A percentile compares a stretch with the other conserved stretches of the same genome.
Conservation (phyloP, 257 asterid species). For the Plantago major region DNA sequence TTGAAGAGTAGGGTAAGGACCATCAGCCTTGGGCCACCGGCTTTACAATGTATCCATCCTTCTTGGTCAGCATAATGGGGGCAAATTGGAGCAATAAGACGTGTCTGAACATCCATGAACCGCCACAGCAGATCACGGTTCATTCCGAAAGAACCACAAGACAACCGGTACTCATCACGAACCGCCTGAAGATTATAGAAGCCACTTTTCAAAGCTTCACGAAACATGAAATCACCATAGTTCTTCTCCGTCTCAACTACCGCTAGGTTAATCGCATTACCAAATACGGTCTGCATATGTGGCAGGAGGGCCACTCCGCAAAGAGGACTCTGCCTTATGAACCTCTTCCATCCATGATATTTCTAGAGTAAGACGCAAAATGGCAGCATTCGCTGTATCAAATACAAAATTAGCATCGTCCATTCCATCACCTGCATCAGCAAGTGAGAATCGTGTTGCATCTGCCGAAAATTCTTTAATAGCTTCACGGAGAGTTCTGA, state of each 20-base stretch:
- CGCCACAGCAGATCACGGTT: constrained; percentile 14
- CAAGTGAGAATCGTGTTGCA: constrained; percentile 87
- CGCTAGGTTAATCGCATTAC: constrained; percentile 80
- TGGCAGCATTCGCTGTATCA: constrained; percentile 89
- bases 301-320: constrained; percentile 47
- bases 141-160: constrained; percentile 16
- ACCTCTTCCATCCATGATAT: constrained; percentile 82
- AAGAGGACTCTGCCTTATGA: constrained; percentile 51
- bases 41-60: constrained; percentile 62
- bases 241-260: constrained; percentile 62
- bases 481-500: constrained; percentile 80
- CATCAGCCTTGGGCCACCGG: constrained; percentile 80
- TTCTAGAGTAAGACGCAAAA: constrained; percentile 83
- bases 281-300: constrained; percentile 71
- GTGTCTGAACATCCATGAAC: constrained; percentile 23
- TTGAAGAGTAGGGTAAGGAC: constrained; percentile 64
- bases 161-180: constrained; percentile 17
- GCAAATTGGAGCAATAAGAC: constrained; percentile 22
- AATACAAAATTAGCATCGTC: constrained; percentile 90
- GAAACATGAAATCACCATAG: constrained; percentile 56
- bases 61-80: constrained; percentile 33
- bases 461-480: constrained; percentile 90
- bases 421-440: constrained; percentile 98
- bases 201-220: constrained; percentile 13
- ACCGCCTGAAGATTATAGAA: constrained; percentile 21